Base-by-base conservation (phyloP, 345 rosid species). In the Balakata baccata region DNA sequence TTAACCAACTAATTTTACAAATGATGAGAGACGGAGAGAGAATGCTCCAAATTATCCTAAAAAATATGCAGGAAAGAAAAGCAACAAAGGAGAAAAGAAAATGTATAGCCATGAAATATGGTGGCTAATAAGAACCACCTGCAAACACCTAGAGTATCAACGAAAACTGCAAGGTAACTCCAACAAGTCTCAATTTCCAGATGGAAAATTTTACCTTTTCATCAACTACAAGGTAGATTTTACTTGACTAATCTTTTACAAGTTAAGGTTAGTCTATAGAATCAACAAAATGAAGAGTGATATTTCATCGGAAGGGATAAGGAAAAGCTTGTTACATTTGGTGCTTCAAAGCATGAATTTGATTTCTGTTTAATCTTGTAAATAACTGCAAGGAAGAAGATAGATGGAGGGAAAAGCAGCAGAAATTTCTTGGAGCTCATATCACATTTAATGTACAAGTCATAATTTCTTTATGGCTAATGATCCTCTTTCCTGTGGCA, bases 1-100 rank as follows among this genome's bases (percentile, higher is more conserved):
- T 22, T 49, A 25, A 71, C 17, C 7, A 23, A 81, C 41, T 74
- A 65, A 54, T 47, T 11, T 29, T 18, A 67, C 47, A 53, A 37
- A 11, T 20, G n/a, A n/a, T n/a, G n/a, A n/a, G n/a, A n/a, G n/a
- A n/a, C n/a, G n/a, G n/a, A 16, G n/a, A 39, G 14, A 54, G 63
- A 9, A 45, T 56, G 60, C 37, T 72, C 43, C 65, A 61, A 78
- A 18, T 23, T 11, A 57, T 23, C 70, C 18, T 53, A 59, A 37
- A 59, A n/a, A 9, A 67, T 14, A 8, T n/a, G 71, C 56, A 34
- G 9, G 39, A 16, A 59, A 7, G 45, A 50, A 74, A 66, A 74
- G 66, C 58, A 34, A 66, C 17, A 57, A 3, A n/a, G 51, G 43
- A 34, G 61, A 47, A 49, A 29, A 29, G 34, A 29, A 11, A 37